phyloP scores from a whole-genome alignment of 163 green algal genomes.

The Prototheca cutis region DNA sequence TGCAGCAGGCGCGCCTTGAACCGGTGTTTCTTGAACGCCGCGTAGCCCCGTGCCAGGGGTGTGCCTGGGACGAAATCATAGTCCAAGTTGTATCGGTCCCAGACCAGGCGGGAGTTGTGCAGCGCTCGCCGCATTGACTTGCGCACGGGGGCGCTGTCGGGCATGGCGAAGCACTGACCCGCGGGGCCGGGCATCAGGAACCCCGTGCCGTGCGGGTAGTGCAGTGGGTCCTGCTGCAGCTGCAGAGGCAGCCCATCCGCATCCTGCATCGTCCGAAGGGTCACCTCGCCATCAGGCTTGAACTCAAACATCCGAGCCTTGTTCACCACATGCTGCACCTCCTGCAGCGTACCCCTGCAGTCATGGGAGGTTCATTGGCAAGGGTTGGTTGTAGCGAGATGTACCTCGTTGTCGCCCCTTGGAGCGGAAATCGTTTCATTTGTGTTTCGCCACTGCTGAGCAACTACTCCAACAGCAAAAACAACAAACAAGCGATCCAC shows the following conservation, averaged over 20 bases:
- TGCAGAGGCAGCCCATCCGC: constrained; percentile 59
- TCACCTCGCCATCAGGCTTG: constrained; percentile 88
- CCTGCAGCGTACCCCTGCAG: constrained; percentile 61
- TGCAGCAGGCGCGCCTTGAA: too few relatives aligned
- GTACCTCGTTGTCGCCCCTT: too few relatives aligned
- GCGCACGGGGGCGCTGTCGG: constrained; percentile 48
- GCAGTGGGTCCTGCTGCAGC: constrained; percentile 79
- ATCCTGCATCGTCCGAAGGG: constrained; percentile 61
- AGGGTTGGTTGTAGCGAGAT: too few relatives aligned
- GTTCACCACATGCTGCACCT: constrained; percentile 61
- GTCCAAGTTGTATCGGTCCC: constrained; percentile 71
- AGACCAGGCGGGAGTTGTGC: constrained; percentile 54
- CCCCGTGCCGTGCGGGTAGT: constrained; percentile 83
- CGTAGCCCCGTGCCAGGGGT: background rate
- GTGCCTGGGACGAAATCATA: constrained; percentile 1
- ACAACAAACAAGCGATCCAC: too few relatives aligned
- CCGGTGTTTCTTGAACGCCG: background rate
- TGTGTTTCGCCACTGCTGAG: too few relatives aligned
- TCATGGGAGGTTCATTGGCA: too few relatives aligned
- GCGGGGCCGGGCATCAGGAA: constrained; percentile 75
- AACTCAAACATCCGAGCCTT: constrained; percentile 75
- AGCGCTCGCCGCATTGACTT: constrained; percentile 47
- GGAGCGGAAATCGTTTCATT: too few relatives aligned
- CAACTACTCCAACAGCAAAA: too few relatives aligned
- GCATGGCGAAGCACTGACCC: constrained; percentile 66